Evolutionary conservation across 2,329 filamentous ascomycete species (phyloP).

Genomic region (Penicillium nordicum): DNA sequence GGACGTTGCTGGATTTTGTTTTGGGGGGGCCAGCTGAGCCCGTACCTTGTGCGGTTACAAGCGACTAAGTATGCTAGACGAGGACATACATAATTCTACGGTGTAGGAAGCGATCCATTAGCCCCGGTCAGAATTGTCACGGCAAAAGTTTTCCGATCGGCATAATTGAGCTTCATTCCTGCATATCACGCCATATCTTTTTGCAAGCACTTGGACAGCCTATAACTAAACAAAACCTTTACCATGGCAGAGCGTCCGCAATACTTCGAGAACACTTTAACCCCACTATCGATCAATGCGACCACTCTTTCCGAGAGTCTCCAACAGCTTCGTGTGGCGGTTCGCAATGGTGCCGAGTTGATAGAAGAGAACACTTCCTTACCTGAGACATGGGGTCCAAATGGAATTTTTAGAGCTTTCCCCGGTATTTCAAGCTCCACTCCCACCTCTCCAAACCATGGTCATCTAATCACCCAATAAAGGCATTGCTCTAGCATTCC

Average conservation of each 20-base stretch:
- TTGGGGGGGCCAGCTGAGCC: background rate
- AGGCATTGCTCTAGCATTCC: slow-evolving; percentile 38
- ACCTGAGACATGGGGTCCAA: slow-evolving; percentile 22
- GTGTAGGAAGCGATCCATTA: background rate
- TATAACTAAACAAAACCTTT: background rate
- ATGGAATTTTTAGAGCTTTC: slow-evolving; percentile 33
- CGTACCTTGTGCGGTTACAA: background rate
- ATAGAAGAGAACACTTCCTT: slow-evolving; percentile 25
- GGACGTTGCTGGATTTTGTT: background rate
- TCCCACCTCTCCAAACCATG: background rate
- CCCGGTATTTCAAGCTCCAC: slow-evolving; percentile 25
- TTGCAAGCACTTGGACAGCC: background rate
- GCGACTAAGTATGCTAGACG: too few relatives aligned
- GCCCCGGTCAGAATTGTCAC: background rate
- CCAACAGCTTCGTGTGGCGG: slow-evolving; percentile 29
- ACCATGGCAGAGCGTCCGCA: slow-evolving; percentile 22
- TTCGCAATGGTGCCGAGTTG: slow-evolving; percentile 27
- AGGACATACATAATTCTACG: too few relatives aligned
- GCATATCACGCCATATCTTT: slow-evolving; percentile 12
- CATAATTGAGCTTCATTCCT: background rate
- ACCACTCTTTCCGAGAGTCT: slow-evolving; percentile 20
- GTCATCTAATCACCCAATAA: slow-evolving; percentile 3
- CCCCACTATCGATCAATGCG: slow-evolving; percentile 12
- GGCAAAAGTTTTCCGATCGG: background rate
- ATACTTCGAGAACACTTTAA: slow-evolving; percentile 22